Conservation (phyloP, 1,139 yeast genomes). For the Protomyces gravidus region DNA sequence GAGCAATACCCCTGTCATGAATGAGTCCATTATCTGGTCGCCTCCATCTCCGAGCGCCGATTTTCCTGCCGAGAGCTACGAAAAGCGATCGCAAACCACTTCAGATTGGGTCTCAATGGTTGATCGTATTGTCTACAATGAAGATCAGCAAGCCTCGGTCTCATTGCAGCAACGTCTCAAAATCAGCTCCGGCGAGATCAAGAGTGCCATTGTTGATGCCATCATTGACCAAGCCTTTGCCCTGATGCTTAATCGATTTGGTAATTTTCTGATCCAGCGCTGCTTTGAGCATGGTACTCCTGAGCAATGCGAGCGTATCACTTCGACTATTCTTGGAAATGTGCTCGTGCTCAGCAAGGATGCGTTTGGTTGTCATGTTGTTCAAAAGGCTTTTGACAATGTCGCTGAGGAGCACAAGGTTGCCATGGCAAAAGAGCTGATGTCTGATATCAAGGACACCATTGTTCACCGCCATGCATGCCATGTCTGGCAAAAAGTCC, state of each 20-base stretch:
- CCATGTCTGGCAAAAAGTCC: slow-evolving; percentile 48
- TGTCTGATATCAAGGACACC: slow-evolving; percentile 40
- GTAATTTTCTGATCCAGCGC: slow-evolving; percentile 46
- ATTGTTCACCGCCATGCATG: slow-evolving; percentile 45
- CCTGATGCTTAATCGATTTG: slow-evolving; percentile 45
- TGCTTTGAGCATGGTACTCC: slow-evolving; percentile 44
- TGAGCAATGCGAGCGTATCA: slow-evolving; percentile 40
- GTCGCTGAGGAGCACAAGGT: slow-evolving; percentile 39
- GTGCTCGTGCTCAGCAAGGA: slow-evolving; percentile 42
- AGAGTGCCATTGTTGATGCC: slow-evolving; percentile 40
- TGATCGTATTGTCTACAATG: slow-evolving; percentile 41
- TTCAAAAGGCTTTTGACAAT: slow-evolving; percentile 46
- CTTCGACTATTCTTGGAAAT: slow-evolving; percentile 40
- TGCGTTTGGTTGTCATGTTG: slow-evolving; percentile 47
- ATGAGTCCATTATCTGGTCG: slow-evolving; percentile 5
- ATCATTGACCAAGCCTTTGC: slow-evolving; percentile 40
- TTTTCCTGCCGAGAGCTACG: not conserved
- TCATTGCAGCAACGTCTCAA: slow-evolving; percentile 46
- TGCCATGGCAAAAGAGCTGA: slow-evolving; percentile 42
- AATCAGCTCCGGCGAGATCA: slow-evolving; percentile 40
- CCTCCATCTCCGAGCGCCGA: slow-evolving; percentile 9
- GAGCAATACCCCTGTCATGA: not conserved
- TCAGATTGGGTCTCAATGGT: slow-evolving; percentile 40
- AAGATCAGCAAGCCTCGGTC: slow-evolving; percentile 47
- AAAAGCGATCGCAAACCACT: not conserved